Conservation (phyloP, 1,284 basidiomycete genomes). For the Blastosporella zonata region DNA sequence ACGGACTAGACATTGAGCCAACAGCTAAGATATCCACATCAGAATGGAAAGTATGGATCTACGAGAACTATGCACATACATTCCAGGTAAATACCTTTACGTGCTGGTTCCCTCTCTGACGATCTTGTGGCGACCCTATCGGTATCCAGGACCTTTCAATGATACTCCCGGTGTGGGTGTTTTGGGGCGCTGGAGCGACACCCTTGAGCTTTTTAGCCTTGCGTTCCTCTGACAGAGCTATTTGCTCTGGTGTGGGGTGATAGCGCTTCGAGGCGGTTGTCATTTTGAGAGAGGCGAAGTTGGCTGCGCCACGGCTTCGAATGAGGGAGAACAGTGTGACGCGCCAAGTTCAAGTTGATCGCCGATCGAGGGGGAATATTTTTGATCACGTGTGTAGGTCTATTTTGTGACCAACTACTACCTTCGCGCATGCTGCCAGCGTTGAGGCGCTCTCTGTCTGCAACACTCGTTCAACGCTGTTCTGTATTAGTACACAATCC, state of each 20-base stretch:
- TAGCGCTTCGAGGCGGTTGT: constrained; percentile 13
- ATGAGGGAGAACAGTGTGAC: constrained; percentile 5
- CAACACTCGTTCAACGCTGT: constrained; percentile 10
- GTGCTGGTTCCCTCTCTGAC: constrained; percentile 20
- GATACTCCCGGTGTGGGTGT: constrained; percentile 29
- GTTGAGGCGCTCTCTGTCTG: constrained; percentile 26
- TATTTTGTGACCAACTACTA: not conserved
- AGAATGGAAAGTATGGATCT: constrained; percentile 10
- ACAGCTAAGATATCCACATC: constrained; percentile 43
- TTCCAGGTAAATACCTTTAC: constrained; percentile 76
- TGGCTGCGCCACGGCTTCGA: not conserved
- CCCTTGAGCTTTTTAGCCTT: constrained; percentile 45
- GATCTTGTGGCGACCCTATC: constrained; percentile 22
- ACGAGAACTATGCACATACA: constrained; percentile 43
- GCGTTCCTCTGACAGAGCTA: constrained; percentile 52
- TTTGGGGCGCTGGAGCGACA: not conserved
- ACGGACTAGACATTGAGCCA: constrained; percentile 79
- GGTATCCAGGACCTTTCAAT: constrained; percentile 53
- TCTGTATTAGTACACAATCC: constrained; percentile 2
- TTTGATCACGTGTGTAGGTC: not conserved
- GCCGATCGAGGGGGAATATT: not conserved
- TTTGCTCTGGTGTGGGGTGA: constrained; percentile 50
- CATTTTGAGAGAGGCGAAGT: constrained; percentile 7
- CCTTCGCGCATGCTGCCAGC: constrained; percentile 35
- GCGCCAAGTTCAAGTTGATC: not conserved